Evolutionary conservation across 352 stramenopile species (phyloP), one percentile per base, ranked within the genome.

Genomic region (Phytophthora europaea): DNA sequence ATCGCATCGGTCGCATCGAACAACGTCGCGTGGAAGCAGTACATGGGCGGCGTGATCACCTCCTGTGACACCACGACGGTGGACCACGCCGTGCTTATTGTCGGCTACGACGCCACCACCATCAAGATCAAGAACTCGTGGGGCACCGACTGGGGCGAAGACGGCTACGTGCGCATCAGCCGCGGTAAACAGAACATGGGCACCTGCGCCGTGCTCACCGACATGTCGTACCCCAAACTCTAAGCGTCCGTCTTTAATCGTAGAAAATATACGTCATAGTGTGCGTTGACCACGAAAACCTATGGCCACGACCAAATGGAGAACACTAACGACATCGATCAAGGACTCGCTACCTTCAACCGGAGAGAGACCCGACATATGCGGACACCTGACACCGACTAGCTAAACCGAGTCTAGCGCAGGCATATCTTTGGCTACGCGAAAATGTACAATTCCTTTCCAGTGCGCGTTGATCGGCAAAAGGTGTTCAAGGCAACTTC

Each of bases 41-140:
- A 99, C 94, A 91, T 82, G 47, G 81, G 82, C 33, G 98, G 98
- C 23, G 93, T 99, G 6, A 79, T 99, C 36, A 84, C 71, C 43
- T 78, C 63, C 18, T 88, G 79, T 55, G 88, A 83, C 60, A 90
- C 91, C 60, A 81, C 88, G 38, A 86, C 93, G 23, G 90, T 99
- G 57, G 98, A 99, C 82, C 98, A 99, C 79, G 98, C 97, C 47
- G 94, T 99, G 20, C 85, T 99, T 26, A 92, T 90, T 0, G 97
- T 99, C 3, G 97, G 98, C 26, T 99, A 99, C 81, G 93, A 96
- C 62, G 76, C 81, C 34, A 87, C 80, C 0, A 82, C 81, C 22
- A 98, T 95, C 83, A 99, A 98, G 78, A 89, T 99, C 34, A 98
- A 98, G 73, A 99, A 99, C 85, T 98, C 97, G 45, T 99, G 98